A percentile compares a stretch with the other conserved stretches of the same genome.
These are phyloP conservation scores for Hirschioporus abietinus DNA, from an alignment of 768 basidiomycete species.

Conservation along the genomic window DNA sequence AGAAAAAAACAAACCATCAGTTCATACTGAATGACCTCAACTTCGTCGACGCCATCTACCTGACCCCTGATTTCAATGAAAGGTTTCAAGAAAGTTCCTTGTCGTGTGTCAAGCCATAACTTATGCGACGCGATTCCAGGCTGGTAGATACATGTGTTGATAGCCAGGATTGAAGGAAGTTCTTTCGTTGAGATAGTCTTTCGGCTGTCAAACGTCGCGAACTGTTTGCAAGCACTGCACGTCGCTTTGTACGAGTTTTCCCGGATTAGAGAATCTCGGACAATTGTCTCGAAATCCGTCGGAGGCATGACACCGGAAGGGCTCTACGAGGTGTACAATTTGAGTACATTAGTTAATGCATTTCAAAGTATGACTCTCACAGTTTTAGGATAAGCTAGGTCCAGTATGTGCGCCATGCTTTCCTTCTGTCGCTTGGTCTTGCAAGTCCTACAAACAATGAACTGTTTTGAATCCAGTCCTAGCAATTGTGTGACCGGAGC, in stretches of 20 bases:
- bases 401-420: slow-evolving; percentile 76
- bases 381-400: slow-evolving; percentile 82
- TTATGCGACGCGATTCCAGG: slow-evolving; percentile 54
- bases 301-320: slow-evolving; percentile 28
- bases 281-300: slow-evolving; percentile 58
- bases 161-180: slow-evolving; percentile 77
- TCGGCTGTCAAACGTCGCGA: slow-evolving; percentile 64
- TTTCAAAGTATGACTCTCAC: slow-evolving; percentile 32
- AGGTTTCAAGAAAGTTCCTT: slow-evolving; percentile 55
- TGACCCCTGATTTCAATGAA: slow-evolving; percentile 54
- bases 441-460: slow-evolving; percentile 73
- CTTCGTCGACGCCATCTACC: slow-evolving; percentile 52
- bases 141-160: slow-evolving; percentile 80
- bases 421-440: slow-evolving; percentile 67
- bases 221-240: slow-evolving; percentile 78
- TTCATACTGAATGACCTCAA: slow-evolving; percentile 55
- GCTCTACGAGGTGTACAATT: slow-evolving; percentile 12
- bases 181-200: slow-evolving; percentile 59
- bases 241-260: slow-evolving; percentile 82
- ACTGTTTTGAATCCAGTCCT: slow-evolving; percentile 72
- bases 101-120: slow-evolving; percentile 68
- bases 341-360: not conserved
- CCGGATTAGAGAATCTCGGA: slow-evolving; percentile 72
- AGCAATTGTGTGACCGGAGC: slow-evolving; percentile 84
- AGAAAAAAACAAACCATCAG: slow-evolving; percentile 54